Evolutionary conservation across 2,329 filamentous ascomycete genomes (phyloP), one percentile per base, ranked within the genome.

Genomic region (Fusarium sp.): DNA sequence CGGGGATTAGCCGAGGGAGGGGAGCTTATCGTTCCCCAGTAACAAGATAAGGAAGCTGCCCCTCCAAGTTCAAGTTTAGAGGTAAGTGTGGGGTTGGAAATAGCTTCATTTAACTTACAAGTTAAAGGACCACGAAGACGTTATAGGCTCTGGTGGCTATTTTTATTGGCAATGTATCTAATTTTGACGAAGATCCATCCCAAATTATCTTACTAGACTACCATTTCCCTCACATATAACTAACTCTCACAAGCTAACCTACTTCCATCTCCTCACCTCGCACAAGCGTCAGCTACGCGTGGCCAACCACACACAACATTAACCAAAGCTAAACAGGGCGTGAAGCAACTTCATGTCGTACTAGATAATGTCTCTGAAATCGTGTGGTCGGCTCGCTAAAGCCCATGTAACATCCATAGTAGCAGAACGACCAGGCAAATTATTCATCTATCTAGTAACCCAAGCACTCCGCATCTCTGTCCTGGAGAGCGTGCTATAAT

Each of bases 1-100:
- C 70, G 69, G 24, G 32, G 49, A 63, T 72, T 56, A 66, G 30
- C 70, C 70, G 70, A 35, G 8, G 15, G 28, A 32, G 26, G 8
- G 15, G 28, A 32, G 26, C 60, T 63, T 57, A 66, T 67, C 56
- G 44, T 6, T 6, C n/a, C n/a, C 35, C 35, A n/a, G 14, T 13
- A 60, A 53, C 37, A 46, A 56, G 63, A 70, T 67, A 56, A 65
- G 43, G 19, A 26, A 26, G 35, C 35, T 62, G 51, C 66, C 66
- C 66, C 66, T 53, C 62, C 45, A 68, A 19, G 17, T 24, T 7
- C 24, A 24, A 7, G 24, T 37, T n/a, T 3, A 37, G 17, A 30
- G 17, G 19, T 35, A 32, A 41, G 51, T 62, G 51, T 55, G 57
- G 64, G 67, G 67, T 62, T 56, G 46, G 46, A 48, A 35, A 50